Percentiles rank a stretch among this genome's conserved stretches.
Evolutionary conservation across 108 stramenopile genomes (phyloP).

Genomic region (Stephanodiscus minutulus): DNA sequence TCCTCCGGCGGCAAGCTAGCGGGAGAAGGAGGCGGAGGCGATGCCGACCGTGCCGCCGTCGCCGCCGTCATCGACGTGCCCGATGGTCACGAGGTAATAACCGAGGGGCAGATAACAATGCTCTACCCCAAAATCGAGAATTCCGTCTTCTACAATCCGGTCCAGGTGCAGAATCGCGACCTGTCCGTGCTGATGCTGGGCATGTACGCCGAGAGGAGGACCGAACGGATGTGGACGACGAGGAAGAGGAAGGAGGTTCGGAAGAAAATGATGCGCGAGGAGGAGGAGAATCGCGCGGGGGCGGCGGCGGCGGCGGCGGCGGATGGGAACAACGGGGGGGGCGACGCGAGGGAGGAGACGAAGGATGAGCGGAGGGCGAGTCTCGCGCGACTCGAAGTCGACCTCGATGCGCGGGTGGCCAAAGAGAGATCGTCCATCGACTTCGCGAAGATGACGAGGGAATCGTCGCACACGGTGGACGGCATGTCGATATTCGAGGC

Average conservation of each 20-base stretch:
- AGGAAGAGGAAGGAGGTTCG: conserved; percentile 59
- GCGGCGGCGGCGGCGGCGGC: background rate
- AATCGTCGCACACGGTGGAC: conserved; percentile 13
- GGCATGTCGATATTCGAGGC: conserved; percentile 95
- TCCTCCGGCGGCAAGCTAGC: no score
- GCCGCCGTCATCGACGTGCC: background rate
- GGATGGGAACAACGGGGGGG: background rate
- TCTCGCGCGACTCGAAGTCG: conserved; percentile 21
- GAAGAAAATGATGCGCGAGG: conserved; percentile 30
- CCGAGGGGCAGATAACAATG: conserved; percentile 75
- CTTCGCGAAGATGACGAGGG: conserved; percentile 29
- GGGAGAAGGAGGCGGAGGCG: background rate
- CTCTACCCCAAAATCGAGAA: conserved; percentile 69
- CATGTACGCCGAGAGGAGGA: conserved; percentile 84
- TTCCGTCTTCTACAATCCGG: conserved; percentile 98
- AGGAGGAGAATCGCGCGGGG: conserved; percentile 13
- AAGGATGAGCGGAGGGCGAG: conserved; percentile 28
- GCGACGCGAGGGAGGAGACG: conserved; percentile 26
- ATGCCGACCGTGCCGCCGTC: background rate
- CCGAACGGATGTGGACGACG: conserved; percentile 54
- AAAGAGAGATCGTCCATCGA: conserved; percentile 27
- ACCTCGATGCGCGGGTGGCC: conserved; percentile 15
- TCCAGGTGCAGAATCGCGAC: conserved; percentile 98
- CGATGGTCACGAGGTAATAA: conserved; percentile 33
- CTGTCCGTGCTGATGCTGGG: conserved; percentile 89